Evolutionary conservation across 2,329 filamentous ascomycete genomes (phyloP), one percentile per base, ranked within the genome.

Genomic region (Elsinoe necatrix): DNA sequence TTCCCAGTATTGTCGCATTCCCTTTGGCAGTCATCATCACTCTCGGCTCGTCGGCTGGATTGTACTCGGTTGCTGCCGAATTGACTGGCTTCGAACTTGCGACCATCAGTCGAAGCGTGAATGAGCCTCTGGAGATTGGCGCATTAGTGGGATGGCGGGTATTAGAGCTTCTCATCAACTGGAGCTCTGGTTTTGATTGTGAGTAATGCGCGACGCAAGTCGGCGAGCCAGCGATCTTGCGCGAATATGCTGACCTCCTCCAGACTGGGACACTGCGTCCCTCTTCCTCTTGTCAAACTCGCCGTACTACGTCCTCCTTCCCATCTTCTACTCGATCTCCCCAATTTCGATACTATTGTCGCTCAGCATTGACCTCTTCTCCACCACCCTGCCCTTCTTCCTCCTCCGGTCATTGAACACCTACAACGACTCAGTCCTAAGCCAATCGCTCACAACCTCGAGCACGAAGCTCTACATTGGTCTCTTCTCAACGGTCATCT

Each of bases 121-220:
- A 85, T 52, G 78, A 79, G 54, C 82, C 81, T 76, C 71, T 73
- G 66, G 82, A 88, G 67, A 77, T 89, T 25, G 75, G 70, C 4
- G 74, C 71, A 14, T 66, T 82, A 60, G 66, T 84, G 54, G 76
- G 63, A 9, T 80, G 76, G 75, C 78, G 87, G 80, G 68, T 74
- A 35, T 69, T 83, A 47, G 84, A 90, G 68, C 76, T 95, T 55
- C 81, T 76, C 21, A 66, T 91, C 47, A 85, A 81, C 47, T 95
- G 89, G 89, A 80, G 80, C 63, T 76, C 83, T 42, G 78, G 83
- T 61, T 87, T 86, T 67, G 89, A 95, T 69, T 83, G 86, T 72
- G 78, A 82, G 73, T 63, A 7, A 21, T 18, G 25, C 20, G 29
- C 25, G 6, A 7, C 29, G 5, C 11, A 37, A 4, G 12, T 4